phyloP scores from a whole-genome alignment of 2,329 filamentous ascomycete species.

The Pseudocercospora musae region DNA sequence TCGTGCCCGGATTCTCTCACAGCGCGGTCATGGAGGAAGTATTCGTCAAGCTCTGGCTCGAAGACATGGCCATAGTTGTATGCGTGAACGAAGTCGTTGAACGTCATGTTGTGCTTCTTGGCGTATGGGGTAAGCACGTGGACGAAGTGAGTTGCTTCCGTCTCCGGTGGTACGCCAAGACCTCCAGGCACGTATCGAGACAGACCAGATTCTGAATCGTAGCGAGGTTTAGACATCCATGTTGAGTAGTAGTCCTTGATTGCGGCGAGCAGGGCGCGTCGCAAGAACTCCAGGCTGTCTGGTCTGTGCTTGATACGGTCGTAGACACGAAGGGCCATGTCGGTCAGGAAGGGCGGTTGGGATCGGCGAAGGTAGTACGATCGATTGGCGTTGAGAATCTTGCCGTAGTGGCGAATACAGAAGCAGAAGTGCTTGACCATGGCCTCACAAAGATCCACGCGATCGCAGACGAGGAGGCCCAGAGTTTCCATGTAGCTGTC shows the following conservation, averaged over 20 bases:
- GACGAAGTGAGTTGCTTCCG: slow-evolving; percentile 80
- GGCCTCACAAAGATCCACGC: slow-evolving; percentile 80
- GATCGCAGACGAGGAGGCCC: slow-evolving; percentile 80
- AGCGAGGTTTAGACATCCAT: slow-evolving; percentile 70
- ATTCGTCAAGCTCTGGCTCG: slow-evolving; percentile 88
- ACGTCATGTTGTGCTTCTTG: slow-evolving; percentile 76
- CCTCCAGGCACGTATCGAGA: slow-evolving; percentile 84
- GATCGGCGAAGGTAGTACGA: slow-evolving; percentile 94
- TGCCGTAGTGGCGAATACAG: slow-evolving; percentile 96
- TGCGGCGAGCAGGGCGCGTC: slow-evolving; percentile 75
- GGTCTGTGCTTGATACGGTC: slow-evolving; percentile 87
- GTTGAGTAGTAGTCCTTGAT: slow-evolving; percentile 96
- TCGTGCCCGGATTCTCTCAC: slow-evolving; percentile 97
- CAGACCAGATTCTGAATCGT: slow-evolving; percentile 73
- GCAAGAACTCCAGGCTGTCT: slow-evolving; percentile 76
- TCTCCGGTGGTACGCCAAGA: slow-evolving; percentile 84
- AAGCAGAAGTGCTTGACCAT: slow-evolving; percentile 98
- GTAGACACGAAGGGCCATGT: slow-evolving; percentile 93
- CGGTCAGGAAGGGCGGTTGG: slow-evolving; percentile 93
- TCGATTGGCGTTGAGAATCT: slow-evolving; percentile 94
- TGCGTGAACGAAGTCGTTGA: slow-evolving; percentile 78
- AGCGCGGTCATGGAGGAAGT: slow-evolving; percentile 93
- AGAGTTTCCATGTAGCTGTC: slow-evolving; percentile 98
- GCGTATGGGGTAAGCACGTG: slow-evolving; percentile 79
- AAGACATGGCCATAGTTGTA: slow-evolving; percentile 76